Evolutionary conservation across 1,284 basidiomycete genomes (phyloP).

Genomic region (Cryptococcus wingfieldii): DNA sequence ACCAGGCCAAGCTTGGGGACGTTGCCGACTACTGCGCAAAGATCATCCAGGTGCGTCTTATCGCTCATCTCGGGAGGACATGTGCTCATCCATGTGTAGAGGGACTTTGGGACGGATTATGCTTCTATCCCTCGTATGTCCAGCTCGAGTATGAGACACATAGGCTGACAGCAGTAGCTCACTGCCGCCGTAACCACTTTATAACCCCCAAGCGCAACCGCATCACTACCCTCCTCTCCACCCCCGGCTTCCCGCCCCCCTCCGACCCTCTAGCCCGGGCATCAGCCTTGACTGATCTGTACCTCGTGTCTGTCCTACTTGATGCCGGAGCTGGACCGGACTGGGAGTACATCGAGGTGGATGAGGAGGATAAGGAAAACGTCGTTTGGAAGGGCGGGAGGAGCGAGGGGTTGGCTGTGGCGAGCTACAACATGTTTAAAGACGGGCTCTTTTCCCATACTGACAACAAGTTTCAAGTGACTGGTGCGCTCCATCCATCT

Average conservation of each 20-base stretch:
- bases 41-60: constrained; percentile 64
- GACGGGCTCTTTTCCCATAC: constrained; percentile 70
- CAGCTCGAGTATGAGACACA: neutral
- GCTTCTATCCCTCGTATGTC: constrained; percentile 33
- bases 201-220: constrained; percentile 58
- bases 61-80: neutral
- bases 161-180: constrained; percentile 50
- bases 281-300: constrained; percentile 78
- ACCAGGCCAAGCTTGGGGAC: constrained; percentile 65
- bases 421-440: constrained; percentile 84
- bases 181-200: constrained; percentile 87
- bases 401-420: constrained; percentile 89
- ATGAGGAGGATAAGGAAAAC: constrained; percentile 9
- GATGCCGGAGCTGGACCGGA: constrained; percentile 85
- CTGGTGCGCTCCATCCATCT: constrained; percentile 57
- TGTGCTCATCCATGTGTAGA: constrained; percentile 50
- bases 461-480: constrained; percentile 65
- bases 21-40: constrained; percentile 75
- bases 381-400: constrained; percentile 58
- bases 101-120: constrained; percentile 64
- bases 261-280: constrained; percentile 57
- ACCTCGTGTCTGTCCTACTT: constrained; percentile 85
- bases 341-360: constrained; percentile 72
- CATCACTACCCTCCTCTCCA: constrained; percentile 51
- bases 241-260: constrained; percentile 17